These are phyloP conservation scores for Penicillium bialowiezense DNA, from an alignment of 495 filamentous ascomycete species.

Conservation along the genomic window DNA sequence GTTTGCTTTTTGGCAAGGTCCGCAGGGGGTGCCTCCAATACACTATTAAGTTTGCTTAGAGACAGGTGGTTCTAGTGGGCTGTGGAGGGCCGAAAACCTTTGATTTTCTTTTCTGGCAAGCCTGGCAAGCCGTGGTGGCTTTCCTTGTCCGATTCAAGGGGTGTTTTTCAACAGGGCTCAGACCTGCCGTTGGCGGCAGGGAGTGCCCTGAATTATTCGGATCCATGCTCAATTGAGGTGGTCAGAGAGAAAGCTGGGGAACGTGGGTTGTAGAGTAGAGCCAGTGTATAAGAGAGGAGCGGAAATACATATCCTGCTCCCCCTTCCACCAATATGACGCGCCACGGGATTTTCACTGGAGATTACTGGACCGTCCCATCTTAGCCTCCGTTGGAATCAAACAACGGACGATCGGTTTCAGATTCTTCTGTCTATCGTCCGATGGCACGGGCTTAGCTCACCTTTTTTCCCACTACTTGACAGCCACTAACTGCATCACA, in stretches of 20 bases:
- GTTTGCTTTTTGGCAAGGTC: constrained; percentile 11
- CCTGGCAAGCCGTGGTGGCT: constrained; percentile 6
- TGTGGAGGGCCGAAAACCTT: neutral
- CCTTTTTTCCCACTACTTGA: neutral
- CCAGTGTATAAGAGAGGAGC: neutral
- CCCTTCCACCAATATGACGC: neutral
- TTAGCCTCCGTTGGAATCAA: neutral
- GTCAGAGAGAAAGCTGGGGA: too few species aligned
- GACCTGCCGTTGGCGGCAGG: neutral
- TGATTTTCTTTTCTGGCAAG: constrained; percentile 8
- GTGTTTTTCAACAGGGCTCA: neutral
- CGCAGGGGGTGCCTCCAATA: constrained; percentile 11
- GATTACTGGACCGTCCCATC: neutral
- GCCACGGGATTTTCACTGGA: neutral
- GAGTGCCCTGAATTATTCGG: neutral
- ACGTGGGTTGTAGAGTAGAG: too few species aligned
- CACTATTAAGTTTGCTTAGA: neutral
- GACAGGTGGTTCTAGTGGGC: neutral
- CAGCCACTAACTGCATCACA: neutral
- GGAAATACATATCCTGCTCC: neutral
- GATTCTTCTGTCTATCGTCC: neutral
- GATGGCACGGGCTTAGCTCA: too few species aligned
- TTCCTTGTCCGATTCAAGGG: neutral
- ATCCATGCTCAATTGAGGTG: neutral
- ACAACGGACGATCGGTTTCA: neutral